Evolutionary conservation across 208 protist species (phyloP).

Genomic region (Trypanosoma mega): DNA sequence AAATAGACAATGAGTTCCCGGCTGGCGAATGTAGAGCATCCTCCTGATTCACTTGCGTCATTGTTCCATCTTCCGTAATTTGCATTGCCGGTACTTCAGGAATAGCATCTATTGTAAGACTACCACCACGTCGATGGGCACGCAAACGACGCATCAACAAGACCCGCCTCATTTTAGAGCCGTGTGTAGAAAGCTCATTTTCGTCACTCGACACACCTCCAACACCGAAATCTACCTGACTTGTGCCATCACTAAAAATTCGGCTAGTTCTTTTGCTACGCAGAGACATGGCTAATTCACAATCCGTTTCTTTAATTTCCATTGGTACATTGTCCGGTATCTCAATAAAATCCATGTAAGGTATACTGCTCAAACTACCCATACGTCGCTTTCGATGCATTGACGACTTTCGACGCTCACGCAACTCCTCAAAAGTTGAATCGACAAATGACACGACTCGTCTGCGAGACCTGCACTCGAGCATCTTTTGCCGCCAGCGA

Average conservation of each 20-base stretch:
- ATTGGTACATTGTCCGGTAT: slow-evolving; percentile 48
- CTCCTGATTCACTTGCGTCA: slow-evolving; percentile 11
- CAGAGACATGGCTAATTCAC: background rate
- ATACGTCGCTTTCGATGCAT: slow-evolving; percentile 29
- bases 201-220: no score
- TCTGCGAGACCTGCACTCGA: slow-evolving; percentile 29
- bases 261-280: slow-evolving; percentile 30
- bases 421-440: slow-evolving; percentile 15
- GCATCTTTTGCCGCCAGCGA: slow-evolving; percentile 41
- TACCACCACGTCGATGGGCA: slow-evolving; percentile 17
- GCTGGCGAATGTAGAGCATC: background rate
- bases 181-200: no score
- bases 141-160: slow-evolving; percentile 7
- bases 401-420: slow-evolving; percentile 17
- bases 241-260: slow-evolving; percentile 26
- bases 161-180: background rate
- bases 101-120: slow-evolving; percentile 25
- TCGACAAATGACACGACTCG: slow-evolving; percentile 47
- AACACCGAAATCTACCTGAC: background rate
- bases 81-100: slow-evolving; percentile 32
- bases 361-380: slow-evolving; percentile 22
- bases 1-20: no score
- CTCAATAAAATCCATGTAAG: slow-evolving; percentile 30
- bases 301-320: slow-evolving; percentile 50
- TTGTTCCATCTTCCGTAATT: slow-evolving; percentile 39